Conservation (phyloP, 768 basidiomycete species). For the Leccinellum rugosiceps region DNA sequence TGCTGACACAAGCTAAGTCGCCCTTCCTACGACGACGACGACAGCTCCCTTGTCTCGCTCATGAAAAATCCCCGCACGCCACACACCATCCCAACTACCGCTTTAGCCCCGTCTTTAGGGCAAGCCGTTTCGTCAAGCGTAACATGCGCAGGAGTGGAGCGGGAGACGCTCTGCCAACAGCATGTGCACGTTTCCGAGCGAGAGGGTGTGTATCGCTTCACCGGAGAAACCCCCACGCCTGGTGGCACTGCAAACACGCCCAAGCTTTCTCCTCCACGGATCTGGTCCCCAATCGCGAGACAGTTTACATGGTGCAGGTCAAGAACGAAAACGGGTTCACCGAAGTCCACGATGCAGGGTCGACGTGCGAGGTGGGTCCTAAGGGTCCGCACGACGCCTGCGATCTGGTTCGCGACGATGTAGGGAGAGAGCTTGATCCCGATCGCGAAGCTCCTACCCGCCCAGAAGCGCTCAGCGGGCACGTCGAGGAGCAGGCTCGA, state of each 20-base stretch:
- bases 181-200: constrained; percentile 74
- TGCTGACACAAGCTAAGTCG: no score
- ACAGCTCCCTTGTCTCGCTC: no score
- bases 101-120: constrained; percentile 45
- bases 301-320: constrained; percentile 70
- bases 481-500: constrained; percentile 53
- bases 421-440: constrained; percentile 83
- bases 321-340: constrained; percentile 64
- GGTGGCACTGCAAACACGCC: constrained; percentile 59
- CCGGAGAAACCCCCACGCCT: constrained; percentile 74
- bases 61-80: constrained; percentile 49
- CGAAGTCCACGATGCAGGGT: constrained; percentile 10
- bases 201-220: constrained; percentile 67
- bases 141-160: constrained; percentile 50
- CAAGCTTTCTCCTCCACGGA: constrained; percentile 8
- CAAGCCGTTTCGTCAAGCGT: constrained; percentile 44
- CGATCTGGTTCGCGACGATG: constrained; percentile 59
- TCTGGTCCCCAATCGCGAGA: constrained; percentile 60
- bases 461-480: constrained; percentile 46
- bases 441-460: constrained; percentile 56
- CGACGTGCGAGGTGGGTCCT: constrained; percentile 34
- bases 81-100: constrained; percentile 52
- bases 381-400: constrained; percentile 47
- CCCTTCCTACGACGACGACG: no score
- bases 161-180: constrained; percentile 48